Evolutionary conservation across 768 basidiomycete genomes (phyloP), one percentile per base, ranked within the genome.

Genomic region (Calocybe cyanea): DNA sequence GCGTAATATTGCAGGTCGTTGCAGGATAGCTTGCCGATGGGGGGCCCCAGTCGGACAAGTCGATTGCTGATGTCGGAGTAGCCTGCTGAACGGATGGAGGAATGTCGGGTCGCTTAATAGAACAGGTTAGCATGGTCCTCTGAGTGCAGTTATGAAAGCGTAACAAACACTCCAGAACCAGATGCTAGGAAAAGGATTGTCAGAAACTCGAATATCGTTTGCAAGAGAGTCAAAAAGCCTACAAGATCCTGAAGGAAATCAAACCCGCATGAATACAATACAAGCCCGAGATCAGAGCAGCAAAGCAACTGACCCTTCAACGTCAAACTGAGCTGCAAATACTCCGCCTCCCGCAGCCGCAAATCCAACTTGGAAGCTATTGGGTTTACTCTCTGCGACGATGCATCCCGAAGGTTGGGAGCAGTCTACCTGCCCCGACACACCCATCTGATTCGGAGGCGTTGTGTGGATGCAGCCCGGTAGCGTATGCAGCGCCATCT

Each of bases 401-500:
- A 80, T 70, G 55, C 90, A 92, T 6, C 91, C 91, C 11, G 76
- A 62, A 46, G 80, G 73, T 14, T 52, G 61, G 4, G 75, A 74
- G 59, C 85, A 87, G 52, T 87, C 75, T 1, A 66, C 69, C 38
- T 78, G 74, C 30, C 76, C 58, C 0, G 78, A 70, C 3, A 57
- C 66, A 25, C 83, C 83, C 13, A 74, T 64, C 70, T 79, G 61
- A 40, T 55, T 69, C 49, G 58, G 62, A 50, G 60, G 71, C 33
- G 58, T 56, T 24, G 51, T 51, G 38, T 69, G 68, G 9, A 58
- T 50, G 52, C 73, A 77, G 2, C 73, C 73, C 2, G 57, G 58
- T 0, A 60, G 72, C 0, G 88, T 85, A 59, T 93, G 92, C n/a
- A 93, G 65, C 0, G 90, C 77, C 66, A 86, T 79, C 58, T 89